These are phyloP conservation scores for Sordariomycetes sp. DNA, from an alignment of 2,329 filamentous ascomycete genomes.

Conservation along the genomic window DNA sequence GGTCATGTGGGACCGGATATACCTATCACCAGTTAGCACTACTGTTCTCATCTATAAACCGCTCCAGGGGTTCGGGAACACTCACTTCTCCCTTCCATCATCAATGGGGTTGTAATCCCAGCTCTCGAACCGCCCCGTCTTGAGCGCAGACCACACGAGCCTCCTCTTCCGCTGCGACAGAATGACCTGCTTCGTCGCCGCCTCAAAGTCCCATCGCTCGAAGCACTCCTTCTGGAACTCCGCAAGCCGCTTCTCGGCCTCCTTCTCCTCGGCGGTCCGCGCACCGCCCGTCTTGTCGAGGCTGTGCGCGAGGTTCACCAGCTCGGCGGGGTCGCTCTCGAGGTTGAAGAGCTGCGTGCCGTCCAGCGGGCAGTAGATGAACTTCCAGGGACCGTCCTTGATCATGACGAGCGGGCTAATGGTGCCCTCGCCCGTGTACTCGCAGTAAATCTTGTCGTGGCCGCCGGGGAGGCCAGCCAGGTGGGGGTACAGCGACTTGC, in stretches of 20 bases:
- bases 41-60: conserved; percentile 17
- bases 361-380: conserved; percentile 73
- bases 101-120: conserved; percentile 79
- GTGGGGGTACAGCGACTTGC: conserved; percentile 68
- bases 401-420: conserved; percentile 91
- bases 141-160: conserved; percentile 69
- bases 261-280: conserved; percentile 23
- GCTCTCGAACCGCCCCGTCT: conserved; percentile 58
- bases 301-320: conserved; percentile 54
- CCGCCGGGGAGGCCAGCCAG: conserved; percentile 47
- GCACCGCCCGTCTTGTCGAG: conserved; percentile 18
- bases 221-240: conserved; percentile 63
- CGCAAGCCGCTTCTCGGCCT: conserved; percentile 35
- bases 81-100: conserved; percentile 53
- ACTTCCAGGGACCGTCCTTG: conserved; percentile 79
- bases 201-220: conserved; percentile 67
- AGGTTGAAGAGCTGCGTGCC: conserved; percentile 78
- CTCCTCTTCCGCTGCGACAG: conserved; percentile 66
- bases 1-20: conserved; percentile 73
- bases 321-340: conserved; percentile 58
- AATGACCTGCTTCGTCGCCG: conserved; percentile 63
- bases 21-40: conserved; percentile 34
- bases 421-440: conserved; percentile 91
- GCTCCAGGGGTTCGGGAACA: conserved; percentile 6
- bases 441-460: conserved; percentile 80